Evolutionary conservation across 2,329 filamentous ascomycete genomes (phyloP).

Genomic region (Hymenoscyphus fructigenus): DNA sequence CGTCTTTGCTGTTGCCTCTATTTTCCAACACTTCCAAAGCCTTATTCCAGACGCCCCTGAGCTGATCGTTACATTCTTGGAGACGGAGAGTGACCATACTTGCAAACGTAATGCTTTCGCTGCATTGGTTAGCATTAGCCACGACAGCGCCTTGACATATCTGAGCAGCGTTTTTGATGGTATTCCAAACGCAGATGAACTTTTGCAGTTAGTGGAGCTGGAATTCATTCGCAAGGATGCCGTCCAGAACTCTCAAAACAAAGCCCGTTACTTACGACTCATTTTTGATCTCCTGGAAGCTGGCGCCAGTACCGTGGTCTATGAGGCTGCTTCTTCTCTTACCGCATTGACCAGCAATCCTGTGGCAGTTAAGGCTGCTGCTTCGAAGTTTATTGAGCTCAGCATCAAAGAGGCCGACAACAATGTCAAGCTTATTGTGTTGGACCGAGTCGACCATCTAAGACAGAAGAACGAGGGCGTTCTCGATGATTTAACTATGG

Average conservation of each 20-base stretch:
- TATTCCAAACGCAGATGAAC: constrained; percentile 89
- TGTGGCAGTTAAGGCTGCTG: constrained; percentile 95
- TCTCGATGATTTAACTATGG: constrained; percentile 93
- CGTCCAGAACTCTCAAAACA: constrained; percentile 90
- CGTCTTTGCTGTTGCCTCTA: constrained; percentile 90
- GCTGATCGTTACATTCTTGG: constrained; percentile 84
- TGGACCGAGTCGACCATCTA: constrained; percentile 88
- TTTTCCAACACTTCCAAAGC: constrained; percentile 84
- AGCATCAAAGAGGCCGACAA: constrained; percentile 98
- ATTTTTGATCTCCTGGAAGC: constrained; percentile 97
- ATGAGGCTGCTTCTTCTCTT: constrained; percentile 93
- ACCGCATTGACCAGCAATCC: constrained; percentile 94
- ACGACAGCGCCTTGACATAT: constrained; percentile 88
- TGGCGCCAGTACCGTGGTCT: constrained; percentile 89
- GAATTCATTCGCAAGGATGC: constrained; percentile 98
- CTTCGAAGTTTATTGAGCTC: constrained; percentile 92
- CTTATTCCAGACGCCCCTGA: constrained; percentile 95
- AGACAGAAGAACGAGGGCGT: constrained; percentile 87
- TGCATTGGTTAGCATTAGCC: constrained; percentile 84
- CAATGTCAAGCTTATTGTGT: constrained; percentile 97
- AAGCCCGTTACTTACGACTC: constrained; percentile 88
- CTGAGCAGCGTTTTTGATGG: constrained; percentile 87
- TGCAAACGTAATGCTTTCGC: constrained; percentile 98
- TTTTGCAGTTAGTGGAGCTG: constrained; percentile 88
- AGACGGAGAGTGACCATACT: constrained; percentile 86